Evolutionary conservation across 1,284 basidiomycete genomes (phyloP).

Genomic region (Marasmius oreades): DNA sequence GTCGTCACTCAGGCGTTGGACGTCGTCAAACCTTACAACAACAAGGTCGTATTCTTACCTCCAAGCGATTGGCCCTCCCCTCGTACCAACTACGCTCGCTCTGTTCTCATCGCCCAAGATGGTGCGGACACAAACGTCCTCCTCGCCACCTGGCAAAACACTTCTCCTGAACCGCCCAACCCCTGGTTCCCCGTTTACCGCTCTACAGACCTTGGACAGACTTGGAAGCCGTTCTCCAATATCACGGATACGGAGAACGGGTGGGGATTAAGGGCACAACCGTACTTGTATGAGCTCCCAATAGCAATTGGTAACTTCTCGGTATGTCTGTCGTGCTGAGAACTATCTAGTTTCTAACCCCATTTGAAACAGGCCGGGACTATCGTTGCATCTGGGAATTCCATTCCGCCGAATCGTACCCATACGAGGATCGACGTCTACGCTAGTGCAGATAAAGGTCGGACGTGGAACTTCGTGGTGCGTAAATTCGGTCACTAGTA

Average conservation of each 20-base stretch:
- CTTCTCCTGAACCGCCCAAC: slow-evolving; percentile 17
- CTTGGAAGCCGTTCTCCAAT: slow-evolving; percentile 16
- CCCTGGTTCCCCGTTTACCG: slow-evolving; percentile 18
- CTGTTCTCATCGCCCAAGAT: slow-evolving; percentile 15
- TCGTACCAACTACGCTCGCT: slow-evolving; percentile 15
- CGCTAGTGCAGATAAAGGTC: slow-evolving; percentile 25
- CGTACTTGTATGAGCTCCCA: slow-evolving; percentile 25
- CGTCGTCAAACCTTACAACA: neutral
- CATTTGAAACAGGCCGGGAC: slow-evolving; percentile 26
- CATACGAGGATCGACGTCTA: slow-evolving; percentile 32
- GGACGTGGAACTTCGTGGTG: slow-evolving; percentile 17
- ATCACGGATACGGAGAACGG: slow-evolving; percentile 21
- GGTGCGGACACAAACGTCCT: slow-evolving; percentile 17
- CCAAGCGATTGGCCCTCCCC: slow-evolving; percentile 12
- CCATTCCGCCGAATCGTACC: slow-evolving; percentile 22
- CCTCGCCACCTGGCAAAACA: slow-evolving; percentile 20
- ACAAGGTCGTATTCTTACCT: neutral
- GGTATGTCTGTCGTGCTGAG: slow-evolving; percentile 27
- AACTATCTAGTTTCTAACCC: neutral
- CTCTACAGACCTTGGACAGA: slow-evolving; percentile 16
- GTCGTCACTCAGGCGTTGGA: neutral
- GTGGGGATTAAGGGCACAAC: slow-evolving; percentile 31
- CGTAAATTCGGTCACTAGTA: slow-evolving; percentile 21
- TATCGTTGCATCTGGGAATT: slow-evolving; percentile 26
- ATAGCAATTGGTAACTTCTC: slow-evolving; percentile 20